Base-by-base conservation (phyloP, 2,329 filamentous ascomycete genomes). In the Colletotrichum trifolii region DNA sequence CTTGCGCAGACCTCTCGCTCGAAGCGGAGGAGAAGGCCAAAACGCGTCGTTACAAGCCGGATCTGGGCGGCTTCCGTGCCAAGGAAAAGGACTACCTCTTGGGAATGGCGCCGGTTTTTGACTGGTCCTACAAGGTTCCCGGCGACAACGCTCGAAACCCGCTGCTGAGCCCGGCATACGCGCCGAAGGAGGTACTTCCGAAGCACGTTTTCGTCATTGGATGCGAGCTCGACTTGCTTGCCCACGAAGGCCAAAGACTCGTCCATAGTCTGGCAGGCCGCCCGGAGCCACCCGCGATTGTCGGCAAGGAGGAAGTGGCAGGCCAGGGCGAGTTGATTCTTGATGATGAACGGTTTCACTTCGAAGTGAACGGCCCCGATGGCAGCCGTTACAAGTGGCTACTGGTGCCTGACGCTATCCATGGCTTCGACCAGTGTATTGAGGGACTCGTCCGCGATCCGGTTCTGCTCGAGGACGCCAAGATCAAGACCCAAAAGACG, bases 181-280 rank as follows among this genome's bases (percentile, higher is more conserved):
- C 75, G 2, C 25, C 64, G 17, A 68, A 70, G n/a, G 70, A 73
- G 12, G 67, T 70, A n/a, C 68, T 81, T 15, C 79, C 78, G 5
- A 63, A 67, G 8, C 69, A 73, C n/a, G 71, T 81, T 9, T 79
- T 76, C 54, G 68, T 80, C 67, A 67, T 80, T 9, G 74, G 71
- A 1, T 77, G 76, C 10, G 73, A 81, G 70, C 76, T 74, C 47
- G 79, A 81, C 67, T 72, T 76, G 67, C 68, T 78, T 6, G 77
- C 76, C 1, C 73, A 77, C 39, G 83, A 84, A 70, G 75, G 68
- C 8, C 80, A 76, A 76, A 68, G 74, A 35, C 70, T 81, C 71
- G 76, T 76, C 25, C 75, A 72, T 59, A 72, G 69, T 50, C 62
- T 81, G 4, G 76, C 76, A 6, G 76, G 75, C 1, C 69, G 73